phyloP scores from a whole-genome alignment of 164 flowering plant species.

The Magnolia kwangsiensis region DNA sequence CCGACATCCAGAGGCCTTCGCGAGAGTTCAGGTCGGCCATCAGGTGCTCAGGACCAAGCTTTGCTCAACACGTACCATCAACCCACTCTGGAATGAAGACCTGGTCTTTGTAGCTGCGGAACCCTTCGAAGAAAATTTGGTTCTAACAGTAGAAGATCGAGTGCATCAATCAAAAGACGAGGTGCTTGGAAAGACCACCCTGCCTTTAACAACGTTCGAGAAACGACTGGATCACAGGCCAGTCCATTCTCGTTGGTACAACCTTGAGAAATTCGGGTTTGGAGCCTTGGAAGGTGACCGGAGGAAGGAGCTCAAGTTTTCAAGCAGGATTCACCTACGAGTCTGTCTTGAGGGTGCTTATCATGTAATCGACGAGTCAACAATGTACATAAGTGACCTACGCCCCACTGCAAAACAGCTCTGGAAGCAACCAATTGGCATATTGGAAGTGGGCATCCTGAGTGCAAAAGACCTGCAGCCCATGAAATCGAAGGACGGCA shows the following conservation, averaged over 20 bases:
- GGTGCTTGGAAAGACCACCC: conserved; percentile 38
- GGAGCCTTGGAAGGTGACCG: conserved; percentile 60
- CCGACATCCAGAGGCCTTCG: conserved; percentile 54
- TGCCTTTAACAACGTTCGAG: conserved; percentile 54
- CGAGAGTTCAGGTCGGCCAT: conserved; percentile 65
- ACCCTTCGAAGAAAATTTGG: conserved; percentile 74
- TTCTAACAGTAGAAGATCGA: conserved; percentile 54
- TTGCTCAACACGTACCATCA: conserved; percentile 46
- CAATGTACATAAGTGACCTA: conserved; percentile 68
- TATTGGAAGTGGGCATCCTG: conserved; percentile 77
- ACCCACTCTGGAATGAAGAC: conserved; percentile 84
- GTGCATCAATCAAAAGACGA: conserved; percentile 53
- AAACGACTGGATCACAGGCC: conserved; percentile 73
- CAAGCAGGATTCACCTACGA: conserved; percentile 72
- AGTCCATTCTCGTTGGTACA: conserved; percentile 74
- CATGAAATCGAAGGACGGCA: conserved; percentile 62
- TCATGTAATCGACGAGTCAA: conserved; percentile 83
- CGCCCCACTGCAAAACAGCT: conserved; percentile 81
- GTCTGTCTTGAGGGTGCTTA: conserved; percentile 84
- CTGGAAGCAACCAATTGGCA: conserved; percentile 75
- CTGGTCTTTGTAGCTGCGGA: conserved; percentile 79
- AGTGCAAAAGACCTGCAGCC: conserved; percentile 75
- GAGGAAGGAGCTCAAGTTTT: conserved; percentile 61
- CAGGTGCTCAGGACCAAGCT: conserved; percentile 63
- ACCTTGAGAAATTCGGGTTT: conserved; percentile 68